Evolutionary conservation across 2,329 filamentous ascomycete genomes (phyloP).

Genomic region (Stylonectria norvegica): DNA sequence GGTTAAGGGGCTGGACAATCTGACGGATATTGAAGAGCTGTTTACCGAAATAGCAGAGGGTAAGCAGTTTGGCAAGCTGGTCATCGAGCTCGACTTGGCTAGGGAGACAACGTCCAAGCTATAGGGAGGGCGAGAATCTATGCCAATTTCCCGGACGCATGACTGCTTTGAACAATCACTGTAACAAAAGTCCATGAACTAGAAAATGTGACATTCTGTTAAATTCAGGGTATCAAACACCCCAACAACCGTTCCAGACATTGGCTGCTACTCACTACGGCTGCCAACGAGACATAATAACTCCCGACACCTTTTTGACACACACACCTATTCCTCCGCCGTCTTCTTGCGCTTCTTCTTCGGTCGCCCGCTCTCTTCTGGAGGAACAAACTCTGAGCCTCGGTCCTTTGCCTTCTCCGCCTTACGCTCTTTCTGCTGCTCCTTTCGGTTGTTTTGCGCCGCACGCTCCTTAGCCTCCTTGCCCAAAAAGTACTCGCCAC

Average conservation of each 20-base stretch:
- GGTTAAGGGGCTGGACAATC: constrained; percentile 68
- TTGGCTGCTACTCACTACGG: constrained; percentile 19
- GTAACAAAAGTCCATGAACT: not conserved
- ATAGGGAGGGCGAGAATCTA: no score
- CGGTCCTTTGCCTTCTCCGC: constrained; percentile 83
- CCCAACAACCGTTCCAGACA: constrained; percentile 18
- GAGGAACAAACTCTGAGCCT: constrained; percentile 81
- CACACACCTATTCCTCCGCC: constrained; percentile 26
- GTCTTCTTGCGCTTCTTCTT: constrained; percentile 63
- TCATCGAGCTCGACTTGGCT: constrained; percentile 62
- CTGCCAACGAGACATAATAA: constrained; percentile 6
- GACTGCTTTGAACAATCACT: not conserved
- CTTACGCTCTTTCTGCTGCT: constrained; percentile 83
- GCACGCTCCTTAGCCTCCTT: constrained; percentile 89
- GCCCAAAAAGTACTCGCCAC: constrained; percentile 91
- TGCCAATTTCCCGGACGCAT: not conserved
- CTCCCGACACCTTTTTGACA: constrained; percentile 8
- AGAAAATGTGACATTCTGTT: constrained; percentile 1
- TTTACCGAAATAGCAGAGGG: constrained; percentile 87
- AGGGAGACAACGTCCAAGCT: constrained; percentile 38
- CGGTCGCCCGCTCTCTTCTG: constrained; percentile 67
- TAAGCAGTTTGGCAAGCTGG: constrained; percentile 88
- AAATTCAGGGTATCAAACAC: constrained; percentile 30
- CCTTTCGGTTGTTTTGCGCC: constrained; percentile 72
- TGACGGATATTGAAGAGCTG: constrained; percentile 74